Percentiles rank a stretch among this genome's conserved stretches.
phyloP scores from a whole-genome alignment of 176 grass and related monocot species.

The Hyparrhenia diplandra region DNA sequence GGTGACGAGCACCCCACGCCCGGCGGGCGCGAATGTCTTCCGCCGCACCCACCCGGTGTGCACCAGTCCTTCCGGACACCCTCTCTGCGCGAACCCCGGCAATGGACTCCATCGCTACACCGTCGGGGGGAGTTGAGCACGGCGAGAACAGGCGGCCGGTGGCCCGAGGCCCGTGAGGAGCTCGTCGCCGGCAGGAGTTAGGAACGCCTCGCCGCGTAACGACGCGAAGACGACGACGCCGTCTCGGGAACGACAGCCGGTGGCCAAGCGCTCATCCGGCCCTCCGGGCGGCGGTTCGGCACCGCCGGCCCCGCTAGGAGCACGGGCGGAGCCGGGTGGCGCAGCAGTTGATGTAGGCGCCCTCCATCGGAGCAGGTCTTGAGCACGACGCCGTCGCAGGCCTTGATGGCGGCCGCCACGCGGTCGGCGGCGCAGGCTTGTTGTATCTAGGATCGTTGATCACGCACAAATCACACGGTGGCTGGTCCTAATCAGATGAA shows the following conservation, averaged over 20 bases:
- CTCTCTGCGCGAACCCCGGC: conserved; percentile 27
- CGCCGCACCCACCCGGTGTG: conserved; percentile 44
- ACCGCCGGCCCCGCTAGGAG: not conserved
- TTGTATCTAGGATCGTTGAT: too few relatives aligned
- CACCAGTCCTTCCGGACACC: conserved; percentile 7
- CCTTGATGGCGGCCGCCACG: too few relatives aligned
- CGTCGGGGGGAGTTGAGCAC: not conserved
- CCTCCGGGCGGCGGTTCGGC: not conserved
- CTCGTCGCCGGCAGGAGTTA: not conserved
- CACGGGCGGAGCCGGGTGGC: too few relatives aligned
- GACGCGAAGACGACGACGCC: conserved; percentile 36
- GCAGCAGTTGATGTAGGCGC: too few relatives aligned
- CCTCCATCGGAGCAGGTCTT: too few relatives aligned
- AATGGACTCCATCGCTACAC: too few relatives aligned
- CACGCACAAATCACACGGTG: too few relatives aligned
- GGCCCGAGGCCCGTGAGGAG: not conserved
- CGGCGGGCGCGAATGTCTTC: conserved; percentile 47
- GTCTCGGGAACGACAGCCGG: not conserved
- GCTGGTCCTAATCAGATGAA: too few relatives aligned
- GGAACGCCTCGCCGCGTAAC: conserved; percentile 53
- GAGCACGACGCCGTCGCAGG: too few relatives aligned
- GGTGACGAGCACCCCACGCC: conserved; percentile 10
- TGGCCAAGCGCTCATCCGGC: not conserved
- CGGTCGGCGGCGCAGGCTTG: too few relatives aligned
- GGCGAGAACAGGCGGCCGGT: too few relatives aligned